A percentile compares a stretch with the other conserved stretches of the same genome.
phyloP scores from a whole-genome alignment of 1,284 basidiomycete species.

The Spongiforma sp. region DNA sequence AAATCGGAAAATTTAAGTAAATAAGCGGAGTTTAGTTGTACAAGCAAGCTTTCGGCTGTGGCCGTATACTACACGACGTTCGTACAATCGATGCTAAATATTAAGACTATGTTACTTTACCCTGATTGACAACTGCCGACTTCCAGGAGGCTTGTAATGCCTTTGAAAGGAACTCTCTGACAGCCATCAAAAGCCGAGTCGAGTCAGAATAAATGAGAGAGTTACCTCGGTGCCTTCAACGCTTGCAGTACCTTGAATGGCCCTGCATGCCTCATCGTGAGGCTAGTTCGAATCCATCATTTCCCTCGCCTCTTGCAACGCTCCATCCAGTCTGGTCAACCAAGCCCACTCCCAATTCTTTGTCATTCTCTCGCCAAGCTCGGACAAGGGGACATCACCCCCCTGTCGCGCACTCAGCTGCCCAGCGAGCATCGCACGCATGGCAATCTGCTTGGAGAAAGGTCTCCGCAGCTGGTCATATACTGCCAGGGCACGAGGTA shows the following conservation, averaged over 20 bases:
- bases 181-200: too few relatives aligned
- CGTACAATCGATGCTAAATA: too few relatives aligned
- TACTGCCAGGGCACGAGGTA: conserved; percentile 42
- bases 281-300: conserved; percentile 15
- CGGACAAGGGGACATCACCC: conserved; percentile 13
- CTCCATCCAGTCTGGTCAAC: conserved; percentile 31
- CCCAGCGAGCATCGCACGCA: conserved; percentile 17
- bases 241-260: too few relatives aligned
- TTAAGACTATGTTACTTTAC: too few relatives aligned
- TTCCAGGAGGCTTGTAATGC: too few relatives aligned
- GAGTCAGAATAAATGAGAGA: too few relatives aligned
- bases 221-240: background rate
- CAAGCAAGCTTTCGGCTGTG: too few relatives aligned
- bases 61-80: too few relatives aligned
- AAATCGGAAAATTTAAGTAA: too few relatives aligned
- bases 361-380: conserved; percentile 23
- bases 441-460: conserved; percentile 39
- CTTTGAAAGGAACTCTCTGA: too few relatives aligned
- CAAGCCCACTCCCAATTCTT: conserved; percentile 37
- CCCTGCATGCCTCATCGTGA: background rate
- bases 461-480: conserved; percentile 52
- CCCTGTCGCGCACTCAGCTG: conserved; percentile 24
- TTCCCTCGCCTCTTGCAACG: conserved; percentile 24
- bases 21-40: too few relatives aligned
- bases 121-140: too few relatives aligned